A percentile compares a stretch with the other conserved stretches of the same genome.
Conservation (phyloP, 257 asterid genomes). For the Fraxinus quadrangulata region DNA sequence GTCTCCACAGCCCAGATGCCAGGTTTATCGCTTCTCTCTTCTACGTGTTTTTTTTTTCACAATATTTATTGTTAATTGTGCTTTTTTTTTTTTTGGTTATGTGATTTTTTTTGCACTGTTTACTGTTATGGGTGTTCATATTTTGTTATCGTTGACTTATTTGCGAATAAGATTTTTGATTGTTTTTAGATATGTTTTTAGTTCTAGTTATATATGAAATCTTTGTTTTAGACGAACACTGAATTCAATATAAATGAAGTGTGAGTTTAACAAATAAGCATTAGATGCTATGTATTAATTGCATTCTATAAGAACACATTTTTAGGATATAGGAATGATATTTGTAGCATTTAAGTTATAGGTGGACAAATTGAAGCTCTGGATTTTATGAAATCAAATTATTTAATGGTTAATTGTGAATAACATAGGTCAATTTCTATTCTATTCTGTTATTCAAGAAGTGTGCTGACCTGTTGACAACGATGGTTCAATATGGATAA, state of each 20-base stretch:
- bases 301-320: not conserved
- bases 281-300: not conserved
- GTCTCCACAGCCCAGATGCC: conserved; percentile 75
- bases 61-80: not conserved
- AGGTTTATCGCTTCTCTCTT: conserved; percentile 48
- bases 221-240: conserved; percentile 9
- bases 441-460: not conserved
- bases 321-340: not conserved
- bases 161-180: conserved; percentile 25
- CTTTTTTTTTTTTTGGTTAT: not conserved
- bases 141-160: not conserved
- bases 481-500: not conserved
- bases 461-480: not conserved
- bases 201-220: conserved; percentile 1
- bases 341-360: not conserved
- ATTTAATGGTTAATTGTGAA: not conserved
- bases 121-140: not conserved
- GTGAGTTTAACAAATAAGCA: not conserved
- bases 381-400: not conserved
- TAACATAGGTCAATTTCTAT: not conserved
- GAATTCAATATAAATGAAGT: not conserved
- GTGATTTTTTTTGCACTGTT: not conserved
- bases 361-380: not conserved
- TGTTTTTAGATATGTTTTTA: not conserved
- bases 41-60: not conserved